These are phyloP conservation scores for Remersonia thermophila DNA, from an alignment of 2,329 filamentous ascomycete genomes.

Conservation along the genomic window DNA sequence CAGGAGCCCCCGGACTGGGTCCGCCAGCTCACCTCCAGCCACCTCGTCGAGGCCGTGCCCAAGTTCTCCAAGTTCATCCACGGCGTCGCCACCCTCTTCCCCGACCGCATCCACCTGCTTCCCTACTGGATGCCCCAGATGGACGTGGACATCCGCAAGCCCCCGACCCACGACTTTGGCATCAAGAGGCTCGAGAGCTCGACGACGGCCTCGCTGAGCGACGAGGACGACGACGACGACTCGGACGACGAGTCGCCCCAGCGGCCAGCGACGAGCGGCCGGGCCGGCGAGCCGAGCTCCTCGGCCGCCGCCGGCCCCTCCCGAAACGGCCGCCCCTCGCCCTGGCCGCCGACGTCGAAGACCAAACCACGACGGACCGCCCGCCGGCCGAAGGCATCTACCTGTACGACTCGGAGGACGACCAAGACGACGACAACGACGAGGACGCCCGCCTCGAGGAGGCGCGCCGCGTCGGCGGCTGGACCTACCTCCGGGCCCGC, in stretches of 20 bases:
- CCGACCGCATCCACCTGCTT: conserved; percentile 72
- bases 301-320: conserved; percentile 17
- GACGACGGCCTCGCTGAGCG: conserved; percentile 64
- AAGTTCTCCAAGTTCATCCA: conserved; percentile 99
- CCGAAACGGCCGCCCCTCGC: conserved; percentile 23
- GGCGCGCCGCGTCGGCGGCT: conserved; percentile 63
- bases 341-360: conserved; percentile 58
- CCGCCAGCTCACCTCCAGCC: conserved; percentile 78
- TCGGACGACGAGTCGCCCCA: conserved; percentile 48
- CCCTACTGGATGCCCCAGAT: conserved; percentile 99
- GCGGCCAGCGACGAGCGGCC: conserved; percentile 6
- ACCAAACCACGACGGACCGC: conserved; percentile 58
- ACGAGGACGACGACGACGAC: conserved; percentile 62
- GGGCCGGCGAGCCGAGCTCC: conserved; percentile 26
- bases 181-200: conserved; percentile 71
- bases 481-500: conserved; percentile 57
- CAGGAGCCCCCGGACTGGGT: conserved; percentile 97
- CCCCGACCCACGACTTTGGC: conserved; percentile 75
- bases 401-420: conserved; percentile 86
- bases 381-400: conserved; percentile 56
- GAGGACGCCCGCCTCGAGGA: conserved; percentile 67
- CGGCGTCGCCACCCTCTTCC: conserved; percentile 78
- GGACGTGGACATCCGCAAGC: conserved; percentile 94
- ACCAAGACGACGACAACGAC: conserved; percentile 70
- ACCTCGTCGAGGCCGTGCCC: conserved; percentile 94